These are phyloP conservation scores for Pythium dissotocum DNA, from an alignment of 352 stramenopile species.

Conservation along the genomic window DNA sequence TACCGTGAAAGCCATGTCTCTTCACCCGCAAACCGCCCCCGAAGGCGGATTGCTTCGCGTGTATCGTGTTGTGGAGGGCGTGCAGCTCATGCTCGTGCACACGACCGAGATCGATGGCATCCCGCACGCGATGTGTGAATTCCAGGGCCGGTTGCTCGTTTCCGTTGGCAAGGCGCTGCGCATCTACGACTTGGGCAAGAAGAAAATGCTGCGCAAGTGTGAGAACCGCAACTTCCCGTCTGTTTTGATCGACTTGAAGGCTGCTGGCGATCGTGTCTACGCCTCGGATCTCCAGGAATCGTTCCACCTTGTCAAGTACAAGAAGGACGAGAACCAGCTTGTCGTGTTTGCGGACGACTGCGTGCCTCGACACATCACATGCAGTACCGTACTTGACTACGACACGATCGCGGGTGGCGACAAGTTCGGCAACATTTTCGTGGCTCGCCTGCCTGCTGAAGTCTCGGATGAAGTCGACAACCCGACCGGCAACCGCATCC, in stretches of 20 bases:
- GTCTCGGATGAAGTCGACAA: conserved; percentile 97
- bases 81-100: conserved; percentile 96
- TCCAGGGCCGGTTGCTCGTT: conserved; percentile 96
- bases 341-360: conserved; percentile 97
- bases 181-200: conserved; percentile 99
- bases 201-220: conserved; percentile 98
- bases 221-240: conserved; percentile 95
- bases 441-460: conserved; percentile 92
- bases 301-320: conserved; percentile 98
- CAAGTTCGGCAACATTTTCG: conserved; percentile 99
- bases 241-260: conserved; percentile 93
- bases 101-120: conserved; percentile 96
- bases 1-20: conserved; percentile 93
- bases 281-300: conserved; percentile 96
- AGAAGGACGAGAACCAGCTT: conserved; percentile 94
- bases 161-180: conserved; percentile 94
- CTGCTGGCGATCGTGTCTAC: conserved; percentile 94
- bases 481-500: conserved; percentile 93
- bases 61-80: conserved; percentile 93
- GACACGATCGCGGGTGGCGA: conserved; percentile 98
- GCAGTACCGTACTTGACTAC: conserved; percentile 94
- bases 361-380: conserved; percentile 81
- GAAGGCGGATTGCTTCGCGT: conserved; percentile 85
- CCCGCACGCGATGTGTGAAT: conserved; percentile 96
- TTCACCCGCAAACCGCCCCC: conserved; percentile 86